Evolutionary conservation across 768 basidiomycete species (phyloP), one percentile per base, ranked within the genome.

Genomic region (Cystobasidiopsis lactophilus): DNA sequence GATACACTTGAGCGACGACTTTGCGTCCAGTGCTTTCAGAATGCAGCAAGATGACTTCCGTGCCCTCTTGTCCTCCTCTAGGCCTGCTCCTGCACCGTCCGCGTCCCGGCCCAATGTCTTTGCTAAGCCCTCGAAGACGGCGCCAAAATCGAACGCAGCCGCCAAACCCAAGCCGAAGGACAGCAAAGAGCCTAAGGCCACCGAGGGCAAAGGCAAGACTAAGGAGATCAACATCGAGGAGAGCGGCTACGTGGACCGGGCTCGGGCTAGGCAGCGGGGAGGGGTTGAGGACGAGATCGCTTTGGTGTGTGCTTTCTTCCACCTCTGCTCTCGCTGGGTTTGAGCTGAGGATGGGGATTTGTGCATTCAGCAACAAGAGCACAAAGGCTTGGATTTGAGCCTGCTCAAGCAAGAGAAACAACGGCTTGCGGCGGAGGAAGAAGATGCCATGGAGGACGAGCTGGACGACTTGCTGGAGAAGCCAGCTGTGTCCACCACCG

Each of bases 381-480:
- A 88, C 39, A 91, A 86, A 62, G 85, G 85, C 26, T 77, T 95
- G 43, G 89, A 95, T 63, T 73, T 80, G 58, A 80, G 84, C 0
- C 74, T 93, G 5, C 71, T 93, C 16, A 81, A 85, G 61, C 82
- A 85, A 59, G 78, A 81, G 57, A 85, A 78, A 66, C 79, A 80
- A 2, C 77, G 78, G 37, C 53, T 67, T 10, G 66, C 62, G 14
- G 65, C 70, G n/a, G 52, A 55, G 19, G 51, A 60, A 18, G 69
- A 74, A 14, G 69, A 72, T 3, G 78, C 78, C 44, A 80, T 82
- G 58, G 84, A 91, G 55, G 83, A 82, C 13, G 72, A 75, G 1
- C 77, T 88, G 26, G 89, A 95, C 19, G 23, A 9, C 5, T 40
- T 50, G n/a, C 24, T 60, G 5, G 51, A 49, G 21, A 44, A 21